Conservation (phyloP, 202 grass and related monocot genomes). For the Setaria viridis region DNA sequence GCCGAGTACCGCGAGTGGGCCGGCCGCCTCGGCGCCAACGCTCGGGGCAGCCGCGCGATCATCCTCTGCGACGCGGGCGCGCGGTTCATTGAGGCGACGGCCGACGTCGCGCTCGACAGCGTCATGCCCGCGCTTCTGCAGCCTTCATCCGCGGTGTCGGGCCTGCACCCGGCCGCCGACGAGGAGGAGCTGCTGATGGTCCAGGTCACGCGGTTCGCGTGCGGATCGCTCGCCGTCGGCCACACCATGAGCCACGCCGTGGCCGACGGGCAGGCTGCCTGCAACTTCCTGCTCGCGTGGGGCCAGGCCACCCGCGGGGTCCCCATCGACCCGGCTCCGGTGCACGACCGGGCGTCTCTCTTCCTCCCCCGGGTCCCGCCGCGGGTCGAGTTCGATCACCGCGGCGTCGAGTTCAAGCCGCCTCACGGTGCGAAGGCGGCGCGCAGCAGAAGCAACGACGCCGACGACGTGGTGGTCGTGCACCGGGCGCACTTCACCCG, state of each 20-base stretch:
- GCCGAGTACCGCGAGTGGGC: conserved; percentile 47
- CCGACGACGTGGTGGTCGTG: neutral
- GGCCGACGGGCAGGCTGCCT: conserved; percentile 26
- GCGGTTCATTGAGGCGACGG: conserved; percentile 25
- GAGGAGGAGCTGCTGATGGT: conserved; percentile 27
- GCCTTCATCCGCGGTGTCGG: neutral
- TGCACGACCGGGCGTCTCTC: conserved; percentile 6
- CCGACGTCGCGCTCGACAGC: neutral
- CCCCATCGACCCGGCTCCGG: neutral
- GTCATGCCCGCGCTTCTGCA: neutral
- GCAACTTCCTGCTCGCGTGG: conserved; percentile 40
- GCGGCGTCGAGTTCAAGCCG: conserved; percentile 33
- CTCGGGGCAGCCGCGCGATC: neutral
- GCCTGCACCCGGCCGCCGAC: conserved; percentile 21
- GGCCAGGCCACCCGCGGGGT: conserved; percentile 24
- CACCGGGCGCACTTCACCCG: conserved; percentile 38
- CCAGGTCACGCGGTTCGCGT: conserved; percentile 49
- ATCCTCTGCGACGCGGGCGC: conserved; percentile 41
- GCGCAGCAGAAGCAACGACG: accelerated
- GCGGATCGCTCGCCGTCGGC: conserved; percentile 26
- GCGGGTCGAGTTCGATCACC: conserved; percentile 43
- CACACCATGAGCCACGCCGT: neutral
- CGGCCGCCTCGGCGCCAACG: conserved; percentile 15
- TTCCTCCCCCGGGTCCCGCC: conserved; percentile 28
- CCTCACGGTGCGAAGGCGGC: neutral